Conservation (phyloP, 805 yeast species). For the Saturnispora besseyi region DNA sequence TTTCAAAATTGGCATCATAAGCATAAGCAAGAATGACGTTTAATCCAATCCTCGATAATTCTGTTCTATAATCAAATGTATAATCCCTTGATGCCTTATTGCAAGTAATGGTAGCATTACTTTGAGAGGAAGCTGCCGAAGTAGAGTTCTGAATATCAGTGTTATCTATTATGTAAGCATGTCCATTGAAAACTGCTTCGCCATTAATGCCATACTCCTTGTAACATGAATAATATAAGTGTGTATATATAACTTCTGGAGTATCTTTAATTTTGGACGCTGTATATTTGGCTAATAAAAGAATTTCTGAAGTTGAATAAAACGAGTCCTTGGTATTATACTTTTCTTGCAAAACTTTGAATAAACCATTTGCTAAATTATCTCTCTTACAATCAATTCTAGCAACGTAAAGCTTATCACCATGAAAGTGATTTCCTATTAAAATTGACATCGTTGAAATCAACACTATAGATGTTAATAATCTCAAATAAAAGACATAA, state of each 20-base stretch:
- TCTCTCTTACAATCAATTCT: constrained; percentile 42
- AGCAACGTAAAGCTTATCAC: constrained; percentile 3
- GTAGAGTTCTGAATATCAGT: neutral
- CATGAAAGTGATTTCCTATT: neutral
- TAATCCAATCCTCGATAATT: constrained; percentile 34
- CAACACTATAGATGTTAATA: constrained; percentile 6
- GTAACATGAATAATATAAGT: constrained; percentile 38
- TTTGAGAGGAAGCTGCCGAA: neutral
- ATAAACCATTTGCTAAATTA: constrained; percentile 46
- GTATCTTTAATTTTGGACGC: constrained; percentile 36
- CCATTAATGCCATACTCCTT: constrained; percentile 29
- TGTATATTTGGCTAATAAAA: constrained; percentile 37
- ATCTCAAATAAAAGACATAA: constrained; percentile 16
- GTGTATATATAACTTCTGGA: constrained; percentile 39
- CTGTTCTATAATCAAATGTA: constrained; percentile 38
- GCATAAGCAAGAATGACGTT: constrained; percentile 42
- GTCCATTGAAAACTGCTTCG: constrained; percentile 1
- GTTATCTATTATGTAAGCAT: neutral
- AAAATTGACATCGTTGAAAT: constrained; percentile 2
- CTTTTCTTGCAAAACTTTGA: constrained; percentile 31
- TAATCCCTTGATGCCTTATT: constrained; percentile 14
- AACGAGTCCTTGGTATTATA: constrained; percentile 20
- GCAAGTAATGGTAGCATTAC: constrained; percentile 15
- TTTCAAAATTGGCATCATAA: constrained; percentile 16
- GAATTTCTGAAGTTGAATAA: constrained; percentile 42